phyloP scores from a whole-genome alignment of 345 rosid species.

The Clausena lansium region DNA sequence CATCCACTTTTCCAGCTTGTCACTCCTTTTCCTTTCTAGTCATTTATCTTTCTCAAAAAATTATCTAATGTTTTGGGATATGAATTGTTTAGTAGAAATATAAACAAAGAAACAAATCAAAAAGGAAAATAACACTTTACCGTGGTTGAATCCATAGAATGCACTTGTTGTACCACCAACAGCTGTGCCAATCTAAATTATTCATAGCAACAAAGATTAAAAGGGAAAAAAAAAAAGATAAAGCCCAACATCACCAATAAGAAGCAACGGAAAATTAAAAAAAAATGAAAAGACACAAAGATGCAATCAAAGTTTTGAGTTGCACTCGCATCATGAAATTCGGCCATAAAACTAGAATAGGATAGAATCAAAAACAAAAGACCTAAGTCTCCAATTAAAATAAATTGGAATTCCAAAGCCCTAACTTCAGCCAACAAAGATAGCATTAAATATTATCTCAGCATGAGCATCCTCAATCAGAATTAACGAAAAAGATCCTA shows the following conservation, averaged over 20 bases:
- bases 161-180: too few species aligned
- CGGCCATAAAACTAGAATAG: not conserved
- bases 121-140: constrained; percentile 25
- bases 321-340: not conserved
- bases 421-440: not conserved
- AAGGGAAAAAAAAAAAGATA: not conserved
- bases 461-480: not conserved
- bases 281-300: not conserved
- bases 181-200: too few species aligned
- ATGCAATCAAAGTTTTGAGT: too few species aligned
- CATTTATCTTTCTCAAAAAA: not conserved
- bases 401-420: not conserved
- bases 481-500: not conserved
- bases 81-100: not conserved
- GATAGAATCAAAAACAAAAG: not conserved
- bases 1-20: not conserved
- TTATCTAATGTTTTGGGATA: not conserved
- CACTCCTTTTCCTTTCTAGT: not conserved
- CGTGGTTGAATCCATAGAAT: constrained; percentile 26
- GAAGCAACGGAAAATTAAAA: accelerated
- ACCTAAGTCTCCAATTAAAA: too few species aligned
- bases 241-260: too few species aligned
- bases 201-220: not conserved
- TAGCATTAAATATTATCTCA: not conserved
- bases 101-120: not conserved